These are phyloP conservation scores for Lipomyces yamanashiensis DNA, from an alignment of 805 yeast genomes.

Conservation along the genomic window DNA sequence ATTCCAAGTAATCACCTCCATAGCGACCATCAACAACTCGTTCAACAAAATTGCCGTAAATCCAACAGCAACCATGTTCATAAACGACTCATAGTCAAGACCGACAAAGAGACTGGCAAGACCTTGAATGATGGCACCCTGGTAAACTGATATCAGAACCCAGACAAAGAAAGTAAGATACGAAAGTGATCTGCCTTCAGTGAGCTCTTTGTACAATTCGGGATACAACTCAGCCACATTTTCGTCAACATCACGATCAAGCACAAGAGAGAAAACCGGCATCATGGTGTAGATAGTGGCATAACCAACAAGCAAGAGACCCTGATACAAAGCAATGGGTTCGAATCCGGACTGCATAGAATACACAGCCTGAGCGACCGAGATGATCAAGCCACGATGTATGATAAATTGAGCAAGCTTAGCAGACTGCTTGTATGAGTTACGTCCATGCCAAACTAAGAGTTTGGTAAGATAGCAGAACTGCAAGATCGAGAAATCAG, in stretches of 20 bases:
- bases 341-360: conserved; percentile 86
- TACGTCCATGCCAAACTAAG: conserved; percentile 96
- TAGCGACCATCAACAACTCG: conserved; percentile 90
- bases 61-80: conserved; percentile 81
- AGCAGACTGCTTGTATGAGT: conserved; percentile 93
- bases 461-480: conserved; percentile 86
- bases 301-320: conserved; percentile 98
- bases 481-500: conserved; percentile 92
- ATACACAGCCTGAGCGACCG: conserved; percentile 93
- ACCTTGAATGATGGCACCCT: conserved; percentile 81
- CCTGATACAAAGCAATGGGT: conserved; percentile 92
- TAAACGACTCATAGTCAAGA: conserved; percentile 57
- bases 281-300: conserved; percentile 98
- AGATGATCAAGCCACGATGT: conserved; percentile 91
- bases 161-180: conserved; percentile 88
- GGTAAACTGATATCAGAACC: conserved; percentile 88
- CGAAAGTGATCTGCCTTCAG: conserved; percentile 83
- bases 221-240: conserved; percentile 89
- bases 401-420: conserved; percentile 94
- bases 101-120: conserved; percentile 79
- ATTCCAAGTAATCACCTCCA: conserved; percentile 88
- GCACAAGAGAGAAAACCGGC: conserved; percentile 91
- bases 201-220: conserved; percentile 89
- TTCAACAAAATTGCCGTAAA: conserved; percentile 79
- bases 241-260: conserved; percentile 90